Evolutionary conservation across 2,329 filamentous ascomycete species (phyloP), one percentile per base, ranked within the genome.

Genomic region (Fusarium domesticum): DNA sequence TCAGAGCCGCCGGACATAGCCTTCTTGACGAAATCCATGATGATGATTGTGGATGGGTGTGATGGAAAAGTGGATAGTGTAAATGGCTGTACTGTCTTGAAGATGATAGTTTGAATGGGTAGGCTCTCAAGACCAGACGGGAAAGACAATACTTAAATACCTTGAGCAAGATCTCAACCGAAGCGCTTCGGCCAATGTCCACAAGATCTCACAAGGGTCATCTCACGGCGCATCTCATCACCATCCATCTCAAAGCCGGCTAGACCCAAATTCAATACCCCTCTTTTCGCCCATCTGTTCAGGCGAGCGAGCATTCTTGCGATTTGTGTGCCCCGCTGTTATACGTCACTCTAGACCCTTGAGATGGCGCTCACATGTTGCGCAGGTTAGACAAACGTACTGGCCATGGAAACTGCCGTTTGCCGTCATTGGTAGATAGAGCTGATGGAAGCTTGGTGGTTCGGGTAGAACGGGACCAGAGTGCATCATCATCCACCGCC

Each of bases 1-100:
- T 49, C 45, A 23, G 43, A 38, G 18, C 48, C 18, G 35, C 48
- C 43, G 30, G 49, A 37, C 38, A 57, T 56, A 41, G 64, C 64
- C 39, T 66, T 65, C 56, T 69, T 69, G 62, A 70, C 18, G 55
- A 68, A 66, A 64, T 70, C 66, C 68, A 70, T 70, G 44, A 34
- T 61, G 59, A 51, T 42, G 20, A 19, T 48, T 44, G 30, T 35
- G 39, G 36, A 16, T 39, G 28, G 32, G 16, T n/a, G n/a, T n/a
- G 20, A 8, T 31, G 31, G 20, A 37, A 19, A 32, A 25, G 31
- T 46, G 28, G 25, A 32, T 28, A 8, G 16, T 38, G 16, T 28
- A 28, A 28, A 3, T 28, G 7, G 8, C 14, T 28, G 23, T 8
- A 28, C 23, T 28, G 4, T 8, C 14, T 28, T n/a, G n/a, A n/a